Conservation (phyloP, 345 rosid genomes). For the Heritiera littoralis region DNA sequence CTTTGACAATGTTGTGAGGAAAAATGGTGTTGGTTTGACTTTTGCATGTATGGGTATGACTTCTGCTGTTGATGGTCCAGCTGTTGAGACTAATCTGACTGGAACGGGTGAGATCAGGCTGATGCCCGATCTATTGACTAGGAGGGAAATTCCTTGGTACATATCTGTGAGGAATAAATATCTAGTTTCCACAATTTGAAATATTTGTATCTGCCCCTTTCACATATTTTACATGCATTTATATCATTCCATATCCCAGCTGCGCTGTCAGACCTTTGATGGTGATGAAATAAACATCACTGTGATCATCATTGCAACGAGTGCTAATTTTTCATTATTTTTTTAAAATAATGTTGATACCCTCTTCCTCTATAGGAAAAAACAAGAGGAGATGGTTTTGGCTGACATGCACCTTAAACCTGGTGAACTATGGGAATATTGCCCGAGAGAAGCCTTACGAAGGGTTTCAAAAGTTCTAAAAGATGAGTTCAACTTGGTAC, state of each 20-base stretch:
- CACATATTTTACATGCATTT: neutral
- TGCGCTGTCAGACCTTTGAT: neutral
- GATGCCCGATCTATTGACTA: slow-evolving; percentile 82
- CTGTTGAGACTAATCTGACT: slow-evolving; percentile 65
- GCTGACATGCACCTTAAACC: slow-evolving; percentile 87
- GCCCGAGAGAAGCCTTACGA: slow-evolving; percentile 88
- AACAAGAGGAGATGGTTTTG: slow-evolving; percentile 86
- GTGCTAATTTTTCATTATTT: neutral
- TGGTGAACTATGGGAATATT: slow-evolving; percentile 91
- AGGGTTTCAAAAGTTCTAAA: slow-evolving; percentile 64
- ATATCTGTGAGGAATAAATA: neutral
- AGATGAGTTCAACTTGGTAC: slow-evolving; percentile 86
- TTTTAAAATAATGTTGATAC: neutral
- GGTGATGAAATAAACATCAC: neutral
- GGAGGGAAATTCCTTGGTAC: slow-evolving; percentile 77
- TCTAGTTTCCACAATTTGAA: neutral
- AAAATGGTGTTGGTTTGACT: slow-evolving; percentile 83
- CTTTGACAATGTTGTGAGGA: slow-evolving; percentile 56
- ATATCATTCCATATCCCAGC: slow-evolving; percentile 1
- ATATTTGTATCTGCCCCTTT: neutral
- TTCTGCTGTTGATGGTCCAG: slow-evolving; percentile 82
- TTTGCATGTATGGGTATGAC: slow-evolving; percentile 80
- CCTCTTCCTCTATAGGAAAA: slow-evolving; percentile 44
- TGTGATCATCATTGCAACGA: neutral
- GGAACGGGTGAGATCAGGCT: slow-evolving; percentile 89